Evolutionary conservation across 805 yeast genomes (phyloP).

Genomic region (Yarrowia sp.): DNA sequence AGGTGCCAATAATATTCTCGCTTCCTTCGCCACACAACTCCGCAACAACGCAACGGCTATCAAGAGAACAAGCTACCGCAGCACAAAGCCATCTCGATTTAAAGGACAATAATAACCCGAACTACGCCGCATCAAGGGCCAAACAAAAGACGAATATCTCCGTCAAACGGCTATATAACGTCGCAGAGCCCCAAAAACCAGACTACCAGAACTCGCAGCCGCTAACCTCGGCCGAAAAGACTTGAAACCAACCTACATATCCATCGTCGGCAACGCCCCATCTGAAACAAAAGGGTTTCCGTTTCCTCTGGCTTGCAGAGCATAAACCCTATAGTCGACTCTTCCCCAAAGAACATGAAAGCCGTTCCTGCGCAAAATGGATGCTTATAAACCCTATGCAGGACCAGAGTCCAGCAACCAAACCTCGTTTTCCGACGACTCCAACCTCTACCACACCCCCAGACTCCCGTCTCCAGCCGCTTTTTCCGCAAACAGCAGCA

Average conservation of each 20-base stretch:
- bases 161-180: too few relatives aligned
- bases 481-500: neutral
- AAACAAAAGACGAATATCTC: too few relatives aligned
- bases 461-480: neutral
- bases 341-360: neutral
- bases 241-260: slow-evolving; percentile 8
- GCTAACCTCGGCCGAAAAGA: neutral
- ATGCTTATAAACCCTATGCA: slow-evolving; percentile 11
- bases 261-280: neutral
- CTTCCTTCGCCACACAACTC: neutral
- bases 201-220: neutral
- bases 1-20: neutral
- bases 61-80: neutral
- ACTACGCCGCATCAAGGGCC: neutral
- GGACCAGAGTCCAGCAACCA: slow-evolving; percentile 3
- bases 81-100: neutral
- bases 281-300: slow-evolving; percentile 11
- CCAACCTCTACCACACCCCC: neutral
- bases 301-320: slow-evolving; percentile 9
- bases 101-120: neutral
- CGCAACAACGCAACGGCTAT: neutral
- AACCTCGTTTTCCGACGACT: neutral
- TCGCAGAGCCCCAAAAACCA: neutral
- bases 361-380: slow-evolving; percentile 18
- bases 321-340: neutral